Base-by-base conservation (phyloP, 306 rosid genomes). In the Castanospermum australe region DNA sequence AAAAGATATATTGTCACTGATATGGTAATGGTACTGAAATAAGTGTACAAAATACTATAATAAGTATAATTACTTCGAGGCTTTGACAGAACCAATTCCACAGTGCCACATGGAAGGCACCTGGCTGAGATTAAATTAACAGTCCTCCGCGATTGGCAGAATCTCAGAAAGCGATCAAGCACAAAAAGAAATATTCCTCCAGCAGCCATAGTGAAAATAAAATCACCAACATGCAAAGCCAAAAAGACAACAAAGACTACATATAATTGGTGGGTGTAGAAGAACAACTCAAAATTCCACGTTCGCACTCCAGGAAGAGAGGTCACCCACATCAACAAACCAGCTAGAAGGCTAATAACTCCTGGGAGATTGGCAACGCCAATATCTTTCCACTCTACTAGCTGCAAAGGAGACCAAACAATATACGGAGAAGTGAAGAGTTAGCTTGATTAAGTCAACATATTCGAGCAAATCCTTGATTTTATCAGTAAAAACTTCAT, bases 221-320 rank as follows among this genome's bases (percentile, higher is more conserved):
- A 86, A 87, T 92, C 98, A 22, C 99, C 99, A 67, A 92, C 94
- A 71, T 95, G 99, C 82, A 92, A 72, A 14, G 97, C 97, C 67
- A 95, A 33, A 83, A 89, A 89, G 77, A 95, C 69, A 32, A 91
- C 80, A 33, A 92, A 95, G 78, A 95, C 82, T 14, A 91, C 75
- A 60, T 92, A 95, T 61, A 95, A 84, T 56, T 95, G 97, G 82
- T 95, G 99, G 14, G 97, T 95, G 89, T 92, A 95, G 89, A 92
- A 92, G 85, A 95, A 95, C 84, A 95, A 50, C 87, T 95, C 99
- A 57, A 95, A 95, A 47, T 91, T 88, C 76, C 88, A 60, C 57
- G 72, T 91, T 80, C 99, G 84, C 61, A 92, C 89, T 61, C 90
- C 92, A 41, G 94, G 87, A 68, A 95, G 89, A 38, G 99, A 95